Evolutionary conservation across 1,284 basidiomycete genomes (phyloP), one percentile per base, ranked within the genome.

Genomic region (Ganoderma resinaceum): DNA sequence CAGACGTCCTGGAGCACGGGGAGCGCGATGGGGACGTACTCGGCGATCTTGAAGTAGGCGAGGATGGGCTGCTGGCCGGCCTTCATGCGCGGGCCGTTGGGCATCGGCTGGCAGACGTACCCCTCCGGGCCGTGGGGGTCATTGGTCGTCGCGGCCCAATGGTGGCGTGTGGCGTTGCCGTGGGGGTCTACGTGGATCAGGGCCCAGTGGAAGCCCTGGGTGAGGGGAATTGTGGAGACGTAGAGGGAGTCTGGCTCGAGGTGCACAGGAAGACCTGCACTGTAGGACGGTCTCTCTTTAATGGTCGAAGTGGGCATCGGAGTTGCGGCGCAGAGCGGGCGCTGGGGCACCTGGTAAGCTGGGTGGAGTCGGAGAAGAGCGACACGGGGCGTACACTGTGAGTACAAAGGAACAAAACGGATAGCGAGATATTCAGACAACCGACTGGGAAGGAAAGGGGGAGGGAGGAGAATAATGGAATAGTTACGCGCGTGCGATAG

Each of bases 131-230:
- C 71, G 9, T 46, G 40, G 20, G 71, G 66, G 65, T 74, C 65
- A 20, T 53, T 42, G 29, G 63, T 72, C 16, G 66, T 66, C 14
- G 74, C 70, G n/a, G 73, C 73, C 74, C 74, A 75, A 42, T 75
- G 74, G 57, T 75, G 74, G 57, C 73, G 71, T 53, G 73, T 75
- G 26, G 66, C 68, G 38, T 62, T 55, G n/a, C 74, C 74, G 60
- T 65, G 26, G 11, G 40, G 53, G 62, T 72, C 71, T 57, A 74
- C 59, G 62, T 75, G 71, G 43, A 75, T 66, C 20, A 75, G 63
- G 26, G 71, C 70, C 73, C 73, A 75, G 65, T 75, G 74, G 59
- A 74, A 75, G 60, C 69, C 66, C 26, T 62, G 55, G n/a, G 70
- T 63, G 58, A 73, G 68, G 2, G 74, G 73, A n/a, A 72, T 63